These are phyloP conservation scores for Speleostelium caveatum DNA, from an alignment of 78 protist species.

Conservation along the genomic window DNA sequence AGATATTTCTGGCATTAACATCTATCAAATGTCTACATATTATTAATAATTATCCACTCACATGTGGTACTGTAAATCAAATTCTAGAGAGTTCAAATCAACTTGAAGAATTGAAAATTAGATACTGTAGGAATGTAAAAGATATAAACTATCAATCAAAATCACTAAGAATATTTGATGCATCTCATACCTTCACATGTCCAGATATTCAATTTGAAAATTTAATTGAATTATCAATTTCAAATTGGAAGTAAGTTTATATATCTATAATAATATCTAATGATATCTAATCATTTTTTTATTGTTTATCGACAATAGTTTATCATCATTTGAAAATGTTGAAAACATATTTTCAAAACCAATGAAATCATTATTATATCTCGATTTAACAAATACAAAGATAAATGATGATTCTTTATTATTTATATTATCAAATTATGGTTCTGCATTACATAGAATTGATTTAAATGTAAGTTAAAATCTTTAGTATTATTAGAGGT, in stretches of 20 bases:
- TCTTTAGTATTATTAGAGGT: too few species aligned
- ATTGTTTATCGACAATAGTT: not conserved
- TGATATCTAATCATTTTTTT: too few species aligned
- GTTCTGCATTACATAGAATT: not conserved
- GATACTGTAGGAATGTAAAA: conserved; percentile 32
- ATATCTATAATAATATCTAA: not conserved
- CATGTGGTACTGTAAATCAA: conserved; percentile 1
- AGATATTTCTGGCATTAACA: not conserved
- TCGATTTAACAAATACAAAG: not conserved
- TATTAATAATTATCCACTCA: conserved; percentile 4
- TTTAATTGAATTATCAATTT: not conserved
- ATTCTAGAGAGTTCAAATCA: conserved; percentile 2
- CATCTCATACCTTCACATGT: conserved; percentile 3
- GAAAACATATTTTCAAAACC: not conserved
- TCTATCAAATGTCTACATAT: not conserved
- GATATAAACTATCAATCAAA: not conserved
- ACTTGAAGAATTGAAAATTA: not conserved
- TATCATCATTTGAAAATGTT: not conserved
- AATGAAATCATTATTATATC: not conserved
- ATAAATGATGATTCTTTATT: not conserved
- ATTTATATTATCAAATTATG: not conserved
- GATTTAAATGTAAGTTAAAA: not conserved
- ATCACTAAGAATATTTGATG: not conserved
- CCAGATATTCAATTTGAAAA: conserved; percentile 20
- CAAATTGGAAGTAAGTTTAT: not conserved